A percentile compares a stretch with the other conserved stretches of the same genome.
These are phyloP conservation scores for Boletus fagicola DNA, from an alignment of 768 basidiomycete genomes.

Conservation along the genomic window DNA sequence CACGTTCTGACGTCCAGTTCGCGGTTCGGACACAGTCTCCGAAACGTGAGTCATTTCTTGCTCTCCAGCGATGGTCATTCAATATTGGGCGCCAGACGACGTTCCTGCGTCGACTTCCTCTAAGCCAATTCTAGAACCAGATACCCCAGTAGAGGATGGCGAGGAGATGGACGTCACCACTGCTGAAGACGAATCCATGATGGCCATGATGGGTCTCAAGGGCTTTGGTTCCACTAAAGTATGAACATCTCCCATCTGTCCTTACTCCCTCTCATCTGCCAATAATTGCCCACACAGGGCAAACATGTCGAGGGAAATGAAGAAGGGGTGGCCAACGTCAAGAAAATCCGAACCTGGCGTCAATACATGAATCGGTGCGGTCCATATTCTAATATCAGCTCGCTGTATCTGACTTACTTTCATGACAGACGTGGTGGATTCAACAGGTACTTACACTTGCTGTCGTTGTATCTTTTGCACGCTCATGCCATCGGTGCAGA, in stretches of 20 bases:
- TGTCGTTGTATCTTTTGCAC: background rate
- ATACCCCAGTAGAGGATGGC: conserved; percentile 46
- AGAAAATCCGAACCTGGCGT: conserved; percentile 88
- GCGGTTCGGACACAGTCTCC: conserved; percentile 11
- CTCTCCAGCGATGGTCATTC: background rate
- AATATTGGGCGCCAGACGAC: conserved; percentile 6
- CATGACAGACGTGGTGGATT: conserved; percentile 72
- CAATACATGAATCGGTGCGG: conserved; percentile 96
- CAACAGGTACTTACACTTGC: conserved; percentile 54
- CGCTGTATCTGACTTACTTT: conserved; percentile 12
- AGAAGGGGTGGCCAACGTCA: conserved; percentile 61
- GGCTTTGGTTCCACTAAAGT: conserved; percentile 94
- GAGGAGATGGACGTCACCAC: conserved; percentile 53
- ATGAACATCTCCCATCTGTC: conserved; percentile 9
- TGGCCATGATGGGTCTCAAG: conserved; percentile 83
- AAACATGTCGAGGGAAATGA: conserved; percentile 83
- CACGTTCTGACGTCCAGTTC: conserved; percentile 15
- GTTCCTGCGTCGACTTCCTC: conserved; percentile 9
- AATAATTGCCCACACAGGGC: conserved; percentile 46
- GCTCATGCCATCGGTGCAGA: conserved; percentile 41
- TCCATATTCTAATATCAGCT: background rate
- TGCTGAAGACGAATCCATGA: conserved; percentile 78
- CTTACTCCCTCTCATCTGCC: background rate
- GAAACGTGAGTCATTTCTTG: conserved; percentile 12
- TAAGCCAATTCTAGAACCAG: conserved; percentile 42